Percentiles rank a stretch among this genome's conserved stretches.
Evolutionary conservation across 345 rosid genomes (phyloP).

Genomic region (Lumnitzera littorea): DNA sequence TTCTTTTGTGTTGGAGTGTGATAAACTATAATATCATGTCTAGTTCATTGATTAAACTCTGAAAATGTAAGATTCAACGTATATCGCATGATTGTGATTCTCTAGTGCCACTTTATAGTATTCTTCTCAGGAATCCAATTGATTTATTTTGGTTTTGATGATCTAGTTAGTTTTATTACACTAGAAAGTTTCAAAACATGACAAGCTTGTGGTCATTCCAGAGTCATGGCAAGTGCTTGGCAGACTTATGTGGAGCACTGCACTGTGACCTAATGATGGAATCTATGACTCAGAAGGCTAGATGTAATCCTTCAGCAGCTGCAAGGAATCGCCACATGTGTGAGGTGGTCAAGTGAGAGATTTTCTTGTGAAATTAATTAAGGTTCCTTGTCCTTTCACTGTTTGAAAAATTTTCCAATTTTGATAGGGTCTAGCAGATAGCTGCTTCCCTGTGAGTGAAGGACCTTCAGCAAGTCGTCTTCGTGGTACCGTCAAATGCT

Average conservation of each 20-base stretch:
- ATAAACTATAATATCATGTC: too few species aligned
- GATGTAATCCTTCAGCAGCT: conserved; percentile 75
- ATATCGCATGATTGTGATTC: too few species aligned
- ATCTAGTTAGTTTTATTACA: too few species aligned
- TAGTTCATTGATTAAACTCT: too few species aligned
- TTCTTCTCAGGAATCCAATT: too few species aligned
- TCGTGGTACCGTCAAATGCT: conserved; percentile 36
- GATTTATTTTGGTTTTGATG: too few species aligned
- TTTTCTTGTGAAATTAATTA: neutral
- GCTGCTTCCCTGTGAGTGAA: conserved; percentile 37
- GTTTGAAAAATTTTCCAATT: conserved; percentile 1
- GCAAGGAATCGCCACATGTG: conserved; percentile 63
- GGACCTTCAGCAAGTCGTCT: conserved; percentile 75
- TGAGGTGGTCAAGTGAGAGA: conserved; percentile 36
- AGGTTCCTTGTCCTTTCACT: neutral
- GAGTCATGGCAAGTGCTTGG: conserved; percentile 64
- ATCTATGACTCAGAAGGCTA: conserved; percentile 30
- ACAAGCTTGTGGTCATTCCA: conserved; percentile 24
- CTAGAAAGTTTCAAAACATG: conserved; percentile 6
- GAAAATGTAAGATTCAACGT: too few species aligned
- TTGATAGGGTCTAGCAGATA: conserved; percentile 39
- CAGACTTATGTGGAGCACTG: conserved; percentile 73
- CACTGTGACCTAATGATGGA: conserved; percentile 59
- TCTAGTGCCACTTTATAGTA: too few species aligned
- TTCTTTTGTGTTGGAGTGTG: too few species aligned